Percentiles rank a stretch among this genome's conserved stretches.
These are phyloP conservation scores for Lactifluus volemus DNA, from an alignment of 768 basidiomycete genomes.

Conservation along the genomic window DNA sequence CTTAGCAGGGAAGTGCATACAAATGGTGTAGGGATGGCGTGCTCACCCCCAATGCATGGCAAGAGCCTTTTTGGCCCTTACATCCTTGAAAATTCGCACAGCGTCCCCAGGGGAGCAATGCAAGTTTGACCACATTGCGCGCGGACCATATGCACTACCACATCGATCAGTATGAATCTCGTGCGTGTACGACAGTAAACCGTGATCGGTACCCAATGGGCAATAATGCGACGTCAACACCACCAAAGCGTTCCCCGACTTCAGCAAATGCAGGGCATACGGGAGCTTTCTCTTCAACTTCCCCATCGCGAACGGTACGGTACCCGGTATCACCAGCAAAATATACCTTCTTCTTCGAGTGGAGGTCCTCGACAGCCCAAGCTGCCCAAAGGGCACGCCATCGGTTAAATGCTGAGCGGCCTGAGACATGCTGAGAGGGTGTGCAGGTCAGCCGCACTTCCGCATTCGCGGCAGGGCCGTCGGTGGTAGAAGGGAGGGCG, in stretches of 20 bases:
- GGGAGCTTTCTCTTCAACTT: conserved; percentile 43
- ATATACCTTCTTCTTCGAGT: conserved; percentile 39
- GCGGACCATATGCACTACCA: conserved; percentile 50
- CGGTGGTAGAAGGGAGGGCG: conserved; percentile 21
- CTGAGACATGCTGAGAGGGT: conserved; percentile 58
- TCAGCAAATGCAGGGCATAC: conserved; percentile 66
- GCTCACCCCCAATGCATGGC: conserved; percentile 67
- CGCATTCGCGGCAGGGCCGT: conserved; percentile 8
- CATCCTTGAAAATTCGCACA: conserved; percentile 56
- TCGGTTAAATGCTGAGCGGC: conserved; percentile 39
- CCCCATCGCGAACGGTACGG: conserved; percentile 36
- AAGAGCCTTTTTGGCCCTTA: conserved; percentile 48
- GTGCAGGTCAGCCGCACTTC: conserved; percentile 47
- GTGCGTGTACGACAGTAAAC: background rate
- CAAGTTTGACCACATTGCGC: conserved; percentile 47
- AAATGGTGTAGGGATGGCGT: background rate
- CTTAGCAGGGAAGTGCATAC: background rate
- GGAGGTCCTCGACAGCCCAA: conserved; percentile 53
- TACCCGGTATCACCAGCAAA: conserved; percentile 71
- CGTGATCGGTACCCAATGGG: conserved; percentile 50
- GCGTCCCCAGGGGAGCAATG: conserved; percentile 63
- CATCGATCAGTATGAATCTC: conserved; percentile 12
- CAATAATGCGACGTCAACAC: conserved; percentile 61
- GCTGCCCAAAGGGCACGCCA: conserved; percentile 57
- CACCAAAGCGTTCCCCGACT: conserved; percentile 54